These are phyloP conservation scores for Vickermania spadyakhi DNA, from an alignment of 208 protist species.

Conservation along the genomic window DNA sequence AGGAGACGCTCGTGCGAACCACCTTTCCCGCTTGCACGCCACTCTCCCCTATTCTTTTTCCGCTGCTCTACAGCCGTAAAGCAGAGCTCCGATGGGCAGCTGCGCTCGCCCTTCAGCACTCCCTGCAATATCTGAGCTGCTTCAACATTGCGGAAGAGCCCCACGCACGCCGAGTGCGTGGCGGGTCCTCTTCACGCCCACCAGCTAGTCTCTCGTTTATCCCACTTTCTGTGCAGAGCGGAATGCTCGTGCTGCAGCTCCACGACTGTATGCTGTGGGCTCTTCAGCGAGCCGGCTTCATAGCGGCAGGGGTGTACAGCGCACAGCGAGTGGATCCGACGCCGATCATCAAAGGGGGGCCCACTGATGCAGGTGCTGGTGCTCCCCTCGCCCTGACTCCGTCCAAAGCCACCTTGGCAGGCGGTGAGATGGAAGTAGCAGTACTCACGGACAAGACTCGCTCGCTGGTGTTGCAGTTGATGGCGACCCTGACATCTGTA, in stretches of 20 bases:
- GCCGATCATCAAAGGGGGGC: background rate
- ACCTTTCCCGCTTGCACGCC: background rate
- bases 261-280: constrained; percentile 56
- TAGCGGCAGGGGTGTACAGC: background rate
- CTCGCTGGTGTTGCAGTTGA: constrained; percentile 2
- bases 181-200: background rate
- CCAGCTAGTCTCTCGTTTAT: constrained; percentile 47
- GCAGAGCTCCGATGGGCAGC: constrained; percentile 24
- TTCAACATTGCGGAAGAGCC: constrained; percentile 76
- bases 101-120: constrained; percentile 1
- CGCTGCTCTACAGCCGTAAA: constrained; percentile 31
- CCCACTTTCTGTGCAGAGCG: constrained; percentile 52
- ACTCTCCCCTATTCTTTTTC: constrained; percentile 59
- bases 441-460: constrained; percentile 3
- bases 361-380: too few relatives aligned
- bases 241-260: constrained; percentile 29
- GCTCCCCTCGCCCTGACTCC: background rate
- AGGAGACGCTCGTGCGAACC: background rate
- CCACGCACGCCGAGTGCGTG: constrained; percentile 3
- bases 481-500: constrained; percentile 24
- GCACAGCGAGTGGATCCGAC: background rate
- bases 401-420: constrained; percentile 13
- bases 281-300: constrained; percentile 8
- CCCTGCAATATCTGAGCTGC: background rate
- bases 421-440: background rate